phyloP scores from a whole-genome alignment of 768 basidiomycete genomes.

The Tricholoma flavovirens region DNA sequence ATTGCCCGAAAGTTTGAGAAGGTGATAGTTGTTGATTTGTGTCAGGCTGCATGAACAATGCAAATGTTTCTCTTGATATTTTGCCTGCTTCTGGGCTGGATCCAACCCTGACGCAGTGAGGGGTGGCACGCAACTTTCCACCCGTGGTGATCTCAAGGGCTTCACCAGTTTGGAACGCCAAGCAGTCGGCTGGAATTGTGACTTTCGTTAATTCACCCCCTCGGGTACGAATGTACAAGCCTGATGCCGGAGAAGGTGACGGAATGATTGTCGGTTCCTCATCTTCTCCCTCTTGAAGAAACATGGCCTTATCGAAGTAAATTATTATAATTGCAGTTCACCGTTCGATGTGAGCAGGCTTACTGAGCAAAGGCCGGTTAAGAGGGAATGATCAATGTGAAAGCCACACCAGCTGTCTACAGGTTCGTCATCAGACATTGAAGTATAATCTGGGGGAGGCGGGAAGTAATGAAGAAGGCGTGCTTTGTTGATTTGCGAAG shows the following conservation, averaged over 20 bases:
- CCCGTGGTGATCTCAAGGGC: conserved; percentile 87
- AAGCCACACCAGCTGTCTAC: conserved; percentile 94
- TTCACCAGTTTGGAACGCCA: conserved; percentile 97
- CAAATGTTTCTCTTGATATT: conserved; percentile 83
- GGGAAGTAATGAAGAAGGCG: conserved; percentile 97
- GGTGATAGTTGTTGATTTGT: conserved; percentile 66
- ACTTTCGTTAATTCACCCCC: conserved; percentile 77
- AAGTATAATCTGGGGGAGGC: conserved; percentile 36
- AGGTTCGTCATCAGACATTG: conserved; percentile 48
- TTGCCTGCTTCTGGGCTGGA: conserved; percentile 34
- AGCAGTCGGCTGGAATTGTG: conserved; percentile 73
- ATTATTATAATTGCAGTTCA: conserved; percentile 1
- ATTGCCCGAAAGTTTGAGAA: conserved; percentile 80
- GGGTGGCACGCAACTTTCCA: conserved; percentile 80
- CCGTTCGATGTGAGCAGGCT: conserved; percentile 15
- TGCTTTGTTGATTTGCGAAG: conserved; percentile 84
- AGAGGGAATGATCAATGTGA: conserved; percentile 84
- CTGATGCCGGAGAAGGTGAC: conserved; percentile 71
- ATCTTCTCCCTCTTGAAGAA: conserved; percentile 46
- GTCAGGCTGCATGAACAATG: conserved; percentile 87
- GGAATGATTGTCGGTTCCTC: conserved; percentile 44
- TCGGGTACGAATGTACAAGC: conserved; percentile 87
- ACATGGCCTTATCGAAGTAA: conserved; percentile 62
- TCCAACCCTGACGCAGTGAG: conserved; percentile 87
- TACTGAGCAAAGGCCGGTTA: conserved; percentile 92